Percentiles rank a stretch among this genome's conserved stretches.
phyloP scores from a whole-genome alignment of 1,139 yeast species.

The Geotrichum klebahnii region DNA sequence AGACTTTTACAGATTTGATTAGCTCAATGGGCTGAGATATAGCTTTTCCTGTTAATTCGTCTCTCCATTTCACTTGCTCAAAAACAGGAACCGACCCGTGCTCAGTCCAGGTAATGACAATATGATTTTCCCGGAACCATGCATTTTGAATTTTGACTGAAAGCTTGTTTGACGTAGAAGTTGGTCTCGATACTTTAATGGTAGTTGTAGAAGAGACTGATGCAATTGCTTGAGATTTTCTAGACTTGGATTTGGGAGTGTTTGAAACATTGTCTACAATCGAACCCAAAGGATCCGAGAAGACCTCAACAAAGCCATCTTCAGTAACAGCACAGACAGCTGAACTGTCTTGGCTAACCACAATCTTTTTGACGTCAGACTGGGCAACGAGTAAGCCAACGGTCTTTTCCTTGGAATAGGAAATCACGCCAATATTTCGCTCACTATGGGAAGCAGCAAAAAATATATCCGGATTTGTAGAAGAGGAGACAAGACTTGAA shows the following conservation, averaged over 20 bases:
- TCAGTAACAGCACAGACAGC: conserved; percentile 59
- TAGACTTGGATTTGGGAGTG: conserved; percentile 24
- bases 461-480: conserved; percentile 35
- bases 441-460: conserved; percentile 72
- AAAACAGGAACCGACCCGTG: conserved; percentile 61
- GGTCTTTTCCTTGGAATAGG: conserved; percentile 42
- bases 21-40: conserved; percentile 27
- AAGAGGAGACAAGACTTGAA: conserved; percentile 22
- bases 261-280: conserved; percentile 20
- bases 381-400: conserved; percentile 61
- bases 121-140: conserved; percentile 42
- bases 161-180: conserved; percentile 20
- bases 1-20: conserved; percentile 25
- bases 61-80: conserved; percentile 57
- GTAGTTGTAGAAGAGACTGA: conserved; percentile 27
- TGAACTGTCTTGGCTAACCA: conserved; percentile 38
- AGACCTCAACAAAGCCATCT: conserved; percentile 60
- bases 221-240: conserved; percentile 35
- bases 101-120: conserved; percentile 68
- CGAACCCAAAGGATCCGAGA: conserved; percentile 49
- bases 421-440: conserved; percentile 70
- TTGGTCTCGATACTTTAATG: conserved; percentile 29
- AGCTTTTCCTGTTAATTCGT: conserved; percentile 30
- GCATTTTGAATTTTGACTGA: conserved; percentile 36
- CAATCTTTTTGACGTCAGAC: conserved; percentile 51